Base-by-base conservation (phyloP, 2,329 filamentous ascomycete genomes). In the Diplodia sapinea region DNA sequence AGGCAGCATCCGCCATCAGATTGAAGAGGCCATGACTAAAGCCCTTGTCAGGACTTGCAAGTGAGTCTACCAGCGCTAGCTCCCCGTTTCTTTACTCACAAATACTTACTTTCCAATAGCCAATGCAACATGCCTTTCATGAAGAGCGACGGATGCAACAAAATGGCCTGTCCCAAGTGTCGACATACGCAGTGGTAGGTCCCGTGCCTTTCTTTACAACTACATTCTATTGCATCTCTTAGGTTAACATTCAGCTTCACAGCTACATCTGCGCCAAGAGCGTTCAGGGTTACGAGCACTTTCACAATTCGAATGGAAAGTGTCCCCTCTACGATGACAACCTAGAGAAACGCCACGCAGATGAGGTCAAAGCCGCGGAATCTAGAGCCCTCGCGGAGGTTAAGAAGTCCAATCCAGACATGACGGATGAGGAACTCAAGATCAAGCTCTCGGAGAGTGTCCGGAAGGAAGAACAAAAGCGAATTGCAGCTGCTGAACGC, bases 11-110 rank as follows among this genome's bases (percentile, higher is more conserved):
- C 87, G 91, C 17, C 90, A 90, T 70, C 78, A 82, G 3, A 87
- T 96, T 36, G 93, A 96, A 76, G 92, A 96, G 76, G 92, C 92
- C 23, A 94, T 94, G 90, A 92, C 91, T 2, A 84, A 86, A 17
- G 93, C 93, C 1, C 73, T 96, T 71, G 90, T 96, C 65, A 86
- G 93, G 23, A 87, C 82, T 33, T 96, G 93, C 82, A 92, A 92
- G 71, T 74, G 68, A 52, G 70, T 71, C 29, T 33, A 51, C 12
- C 47, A 51, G n/a, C 33, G 26, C 31, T 2, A 3, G 15, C 20
- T 15, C 38, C 4, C 1, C 13, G 15, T 40, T 13, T 33, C 5
- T 40, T 4, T 8, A 29, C 43, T 23, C 13, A 9, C 50, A 40
- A 36, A 47, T 63, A 56, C 65, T 52, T 9, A 49, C 40, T 33